These are phyloP conservation scores for Paecilomyces formosus DNA, from an alignment of 2,329 filamentous ascomycete species.

Conservation along the genomic window DNA sequence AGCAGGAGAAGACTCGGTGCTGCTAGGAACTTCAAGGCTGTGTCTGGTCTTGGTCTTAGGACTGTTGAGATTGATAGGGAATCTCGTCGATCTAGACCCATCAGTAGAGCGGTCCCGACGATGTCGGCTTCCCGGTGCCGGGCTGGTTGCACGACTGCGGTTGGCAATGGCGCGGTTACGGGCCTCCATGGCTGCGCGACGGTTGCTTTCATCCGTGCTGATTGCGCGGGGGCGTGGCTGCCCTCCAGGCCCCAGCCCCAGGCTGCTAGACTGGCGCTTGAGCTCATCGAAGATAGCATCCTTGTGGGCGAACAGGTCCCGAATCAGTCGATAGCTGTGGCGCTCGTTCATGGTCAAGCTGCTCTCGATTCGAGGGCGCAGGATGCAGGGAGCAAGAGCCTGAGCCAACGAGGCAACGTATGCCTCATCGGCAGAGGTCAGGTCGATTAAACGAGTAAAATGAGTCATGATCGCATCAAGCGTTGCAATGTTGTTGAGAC, in stretches of 20 bases:
- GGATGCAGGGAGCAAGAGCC: conserved; percentile 71
- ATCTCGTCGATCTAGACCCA: conserved; percentile 67
- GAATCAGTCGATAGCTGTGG: conserved; percentile 81
- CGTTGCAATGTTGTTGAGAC: conserved; percentile 96
- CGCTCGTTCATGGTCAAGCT: conserved; percentile 93
- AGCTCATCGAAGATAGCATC: conserved; percentile 91
- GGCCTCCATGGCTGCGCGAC: conserved; percentile 89
- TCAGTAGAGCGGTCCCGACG: conserved; percentile 72
- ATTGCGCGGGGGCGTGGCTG: conserved; percentile 70
- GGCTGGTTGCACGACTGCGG: conserved; percentile 67
- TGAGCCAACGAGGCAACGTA: conserved; percentile 71
- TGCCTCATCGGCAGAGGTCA: conserved; percentile 88
- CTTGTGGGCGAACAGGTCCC: conserved; percentile 89
- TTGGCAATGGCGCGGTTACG: conserved; percentile 69
- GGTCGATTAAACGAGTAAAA: conserved; percentile 90
- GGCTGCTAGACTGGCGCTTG: conserved; percentile 58
- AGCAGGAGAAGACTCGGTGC: conserved; percentile 39
- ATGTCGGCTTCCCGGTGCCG: conserved; percentile 49
- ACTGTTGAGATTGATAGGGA: conserved; percentile 68
- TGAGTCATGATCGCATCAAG: conserved; percentile 97
- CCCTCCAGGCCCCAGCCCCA: conserved; percentile 41
- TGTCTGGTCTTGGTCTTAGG: conserved; percentile 52
- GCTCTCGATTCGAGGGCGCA: conserved; percentile 79
- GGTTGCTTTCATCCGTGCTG: conserved; percentile 91
- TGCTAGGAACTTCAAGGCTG: conserved; percentile 75